Conservation (phyloP, 371 early-diverging fungal species). For the Sporodiniella umbellata region DNA sequence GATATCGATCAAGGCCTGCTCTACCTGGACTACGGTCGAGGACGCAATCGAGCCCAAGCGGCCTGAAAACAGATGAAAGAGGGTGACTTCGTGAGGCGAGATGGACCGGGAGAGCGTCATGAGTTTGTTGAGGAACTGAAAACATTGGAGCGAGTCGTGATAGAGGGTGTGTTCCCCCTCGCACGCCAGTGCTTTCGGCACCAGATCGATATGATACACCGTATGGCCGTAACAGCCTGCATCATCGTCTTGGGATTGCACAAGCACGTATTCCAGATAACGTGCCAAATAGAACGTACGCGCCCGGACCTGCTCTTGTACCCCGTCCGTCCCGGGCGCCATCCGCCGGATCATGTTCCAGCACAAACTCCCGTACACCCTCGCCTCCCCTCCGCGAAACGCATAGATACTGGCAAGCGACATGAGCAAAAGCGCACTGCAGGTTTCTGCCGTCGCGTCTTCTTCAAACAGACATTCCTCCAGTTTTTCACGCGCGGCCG, state of each 20-base stretch:
- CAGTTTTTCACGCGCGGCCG: slow-evolving; percentile 14
- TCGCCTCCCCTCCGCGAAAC: slow-evolving; percentile 20
- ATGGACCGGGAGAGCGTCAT: slow-evolving; percentile 4
- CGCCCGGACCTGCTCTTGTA: slow-evolving; percentile 29
- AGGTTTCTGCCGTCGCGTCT: slow-evolving; percentile 16
- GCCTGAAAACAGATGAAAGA: slow-evolving; percentile 16
- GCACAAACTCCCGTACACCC: slow-evolving; percentile 23
- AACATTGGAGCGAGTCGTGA: slow-evolving; percentile 2
- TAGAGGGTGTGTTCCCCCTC: slow-evolving; percentile 8
- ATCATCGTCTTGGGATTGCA: slow-evolving; percentile 19
- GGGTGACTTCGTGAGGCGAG: neutral
- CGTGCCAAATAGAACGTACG: slow-evolving; percentile 27
- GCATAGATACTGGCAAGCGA: slow-evolving; percentile 4
- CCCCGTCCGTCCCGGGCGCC: neutral
- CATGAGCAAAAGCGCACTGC: slow-evolving; percentile 16
- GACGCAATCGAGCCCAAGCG: slow-evolving; percentile 15
- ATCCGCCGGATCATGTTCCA: slow-evolving; percentile 31
- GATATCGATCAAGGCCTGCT: slow-evolving; percentile 16
- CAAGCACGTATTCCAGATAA: slow-evolving; percentile 24
- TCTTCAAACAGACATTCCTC: slow-evolving; percentile 26
- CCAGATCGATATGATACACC: slow-evolving; percentile 13
- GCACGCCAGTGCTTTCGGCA: slow-evolving; percentile 21
- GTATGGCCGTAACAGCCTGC: slow-evolving; percentile 10
- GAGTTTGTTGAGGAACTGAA: slow-evolving; percentile 9
- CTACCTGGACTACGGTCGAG: slow-evolving; percentile 16